These are phyloP conservation scores for Hortaea sp. DNA, from an alignment of 2,329 filamentous ascomycete genomes.

Conservation along the genomic window DNA sequence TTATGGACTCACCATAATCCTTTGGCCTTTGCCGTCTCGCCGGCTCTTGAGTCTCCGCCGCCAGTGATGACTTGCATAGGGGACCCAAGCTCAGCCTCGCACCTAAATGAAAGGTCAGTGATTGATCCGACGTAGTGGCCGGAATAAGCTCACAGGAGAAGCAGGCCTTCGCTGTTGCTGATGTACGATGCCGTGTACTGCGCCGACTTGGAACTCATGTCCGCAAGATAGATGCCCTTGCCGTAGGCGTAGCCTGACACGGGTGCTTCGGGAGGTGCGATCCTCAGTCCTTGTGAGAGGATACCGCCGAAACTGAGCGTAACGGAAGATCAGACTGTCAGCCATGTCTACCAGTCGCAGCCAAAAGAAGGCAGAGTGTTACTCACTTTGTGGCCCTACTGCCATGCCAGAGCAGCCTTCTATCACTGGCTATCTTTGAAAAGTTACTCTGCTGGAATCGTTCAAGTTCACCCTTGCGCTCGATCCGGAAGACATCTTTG, in stretches of 20 bases:
- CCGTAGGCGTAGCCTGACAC: conserved; percentile 18
- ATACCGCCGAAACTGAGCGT: conserved; percentile 53
- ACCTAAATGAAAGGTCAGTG: conserved; percentile 26
- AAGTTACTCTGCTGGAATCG: conserved; percentile 49
- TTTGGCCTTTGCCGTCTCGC: conserved; percentile 48
- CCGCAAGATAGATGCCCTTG: conserved; percentile 69
- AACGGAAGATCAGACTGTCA: background rate
- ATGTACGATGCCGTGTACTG: conserved; percentile 56
- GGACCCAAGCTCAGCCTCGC: conserved; percentile 71
- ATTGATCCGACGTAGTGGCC: background rate
- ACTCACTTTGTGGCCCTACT: conserved; percentile 63
- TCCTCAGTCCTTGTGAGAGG: conserved; percentile 76
- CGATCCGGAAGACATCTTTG: conserved; percentile 71
- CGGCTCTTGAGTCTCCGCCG: conserved; percentile 51
- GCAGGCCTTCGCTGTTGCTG: conserved; percentile 60
- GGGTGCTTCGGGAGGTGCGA: conserved; percentile 76
- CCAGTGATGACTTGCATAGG: conserved; percentile 57
- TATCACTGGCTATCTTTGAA: conserved; percentile 46
- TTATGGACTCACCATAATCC: conserved; percentile 40
- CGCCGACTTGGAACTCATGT: conserved; percentile 75
- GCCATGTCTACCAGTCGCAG: background rate
- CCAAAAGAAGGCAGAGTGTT: background rate
- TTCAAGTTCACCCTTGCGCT: conserved; percentile 60
- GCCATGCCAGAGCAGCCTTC: conserved; percentile 78
- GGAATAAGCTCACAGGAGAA: conserved; percentile 48